Conservation (phyloP, 140 eudicot species). For the Erigeron philadelphicus region DNA sequence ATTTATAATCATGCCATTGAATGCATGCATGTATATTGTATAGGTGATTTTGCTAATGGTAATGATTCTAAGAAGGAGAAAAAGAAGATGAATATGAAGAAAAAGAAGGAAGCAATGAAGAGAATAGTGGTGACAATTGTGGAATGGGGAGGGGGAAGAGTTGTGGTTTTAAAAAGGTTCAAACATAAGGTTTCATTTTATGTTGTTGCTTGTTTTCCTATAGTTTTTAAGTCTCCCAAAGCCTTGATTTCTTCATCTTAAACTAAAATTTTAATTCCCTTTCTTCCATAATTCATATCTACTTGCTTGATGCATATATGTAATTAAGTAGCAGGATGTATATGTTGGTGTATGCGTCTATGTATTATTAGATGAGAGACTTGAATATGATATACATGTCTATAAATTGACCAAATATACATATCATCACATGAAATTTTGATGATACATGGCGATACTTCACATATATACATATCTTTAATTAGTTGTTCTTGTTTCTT, state of each 20-base stretch:
- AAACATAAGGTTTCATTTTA: slow-evolving; percentile 57
- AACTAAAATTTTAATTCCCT: neutral
- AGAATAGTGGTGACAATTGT: slow-evolving; percentile 49
- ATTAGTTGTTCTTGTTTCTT: neutral
- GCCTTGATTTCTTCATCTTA: slow-evolving; percentile 35
- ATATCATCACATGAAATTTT: too few species aligned
- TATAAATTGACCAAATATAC: neutral
- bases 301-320: neutral
- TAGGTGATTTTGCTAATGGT: slow-evolving; percentile 10
- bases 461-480: neutral
- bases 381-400: slow-evolving; percentile 5
- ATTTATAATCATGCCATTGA: neutral
- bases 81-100: slow-evolving; percentile 27
- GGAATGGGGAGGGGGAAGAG: slow-evolving; percentile 62
- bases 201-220: slow-evolving; percentile 62
- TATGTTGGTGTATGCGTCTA: neutral
- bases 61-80: slow-evolving; percentile 24
- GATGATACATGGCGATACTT: neutral
- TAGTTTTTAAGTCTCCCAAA: slow-evolving; percentile 43
- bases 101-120: slow-evolving; percentile 37
- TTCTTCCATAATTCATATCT: neutral
- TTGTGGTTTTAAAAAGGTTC: slow-evolving; percentile 49
- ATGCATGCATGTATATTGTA: too few species aligned
- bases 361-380: neutral
- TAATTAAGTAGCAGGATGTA: neutral